Evolutionary conservation across 2,329 filamentous ascomycete genomes (phyloP).

Genomic region (Allantophomopsis cytisporea): DNA sequence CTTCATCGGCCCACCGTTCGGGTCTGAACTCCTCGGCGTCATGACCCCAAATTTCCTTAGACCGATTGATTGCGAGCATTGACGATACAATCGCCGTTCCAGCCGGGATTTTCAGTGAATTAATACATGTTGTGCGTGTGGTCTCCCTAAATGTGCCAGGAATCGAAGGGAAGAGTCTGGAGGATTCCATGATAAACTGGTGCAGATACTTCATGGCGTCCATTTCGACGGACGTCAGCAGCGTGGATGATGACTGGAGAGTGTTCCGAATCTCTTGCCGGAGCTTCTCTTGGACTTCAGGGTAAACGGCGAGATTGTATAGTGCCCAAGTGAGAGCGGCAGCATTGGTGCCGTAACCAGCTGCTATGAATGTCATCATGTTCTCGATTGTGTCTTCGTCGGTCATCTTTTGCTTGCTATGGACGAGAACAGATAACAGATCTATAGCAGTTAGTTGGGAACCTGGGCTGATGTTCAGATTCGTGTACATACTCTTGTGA

Average conservation of each 20-base stretch:
- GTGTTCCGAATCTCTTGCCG: conserved; percentile 38
- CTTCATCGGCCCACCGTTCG: conserved; percentile 30
- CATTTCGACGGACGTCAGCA: conserved; percentile 33
- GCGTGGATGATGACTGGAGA: conserved; percentile 25
- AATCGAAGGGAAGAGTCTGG: conserved; percentile 55
- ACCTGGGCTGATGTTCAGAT: not conserved
- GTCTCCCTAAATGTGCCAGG: conserved; percentile 49
- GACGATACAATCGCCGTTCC: conserved; percentile 39
- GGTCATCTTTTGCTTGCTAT: conserved; percentile 27
- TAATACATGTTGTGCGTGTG: conserved; percentile 38
- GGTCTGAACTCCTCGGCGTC: conserved; percentile 47
- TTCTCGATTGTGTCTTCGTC: conserved; percentile 41
- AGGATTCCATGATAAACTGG: conserved; percentile 51
- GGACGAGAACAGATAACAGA: conserved; percentile 34
- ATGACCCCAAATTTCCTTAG: conserved; percentile 41
- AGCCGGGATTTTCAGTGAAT: conserved; percentile 41
- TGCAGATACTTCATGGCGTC: conserved; percentile 55
- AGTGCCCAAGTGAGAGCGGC: conserved; percentile 48
- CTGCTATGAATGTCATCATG: conserved; percentile 52
- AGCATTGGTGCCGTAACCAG: conserved; percentile 52
- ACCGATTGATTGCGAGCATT: conserved; percentile 42
- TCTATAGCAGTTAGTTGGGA: not conserved
- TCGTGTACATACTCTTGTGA: too few species aligned
- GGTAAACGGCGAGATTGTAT: conserved; percentile 45
- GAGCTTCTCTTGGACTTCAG: conserved; percentile 40